Conservation (phyloP, 2,329 filamentous ascomycete genomes). For the Neopestalotiopsis rosae region DNA sequence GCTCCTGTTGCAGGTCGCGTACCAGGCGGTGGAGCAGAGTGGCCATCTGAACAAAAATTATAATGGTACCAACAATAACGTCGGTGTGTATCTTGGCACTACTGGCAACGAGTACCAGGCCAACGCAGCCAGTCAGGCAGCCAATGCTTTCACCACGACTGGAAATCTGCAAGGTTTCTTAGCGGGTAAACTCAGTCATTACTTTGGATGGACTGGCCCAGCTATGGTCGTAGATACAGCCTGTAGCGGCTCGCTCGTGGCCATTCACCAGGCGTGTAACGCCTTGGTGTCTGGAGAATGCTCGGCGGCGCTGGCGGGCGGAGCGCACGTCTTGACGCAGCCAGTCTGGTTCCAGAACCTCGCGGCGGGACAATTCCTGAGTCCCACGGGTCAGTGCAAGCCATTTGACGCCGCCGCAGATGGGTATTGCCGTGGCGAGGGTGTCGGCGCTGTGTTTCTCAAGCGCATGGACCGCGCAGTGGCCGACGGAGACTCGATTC, state of each 20-base stretch:
- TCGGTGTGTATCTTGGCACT: conserved; percentile 46
- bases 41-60: conserved; percentile 34
- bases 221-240: conserved; percentile 34
- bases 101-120: conserved; percentile 44
- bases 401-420: conserved; percentile 46
- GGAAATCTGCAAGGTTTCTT: conserved; percentile 29
- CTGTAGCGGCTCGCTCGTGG: conserved; percentile 40
- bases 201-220: conserved; percentile 39
- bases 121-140: conserved; percentile 42
- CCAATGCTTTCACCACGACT: conserved; percentile 41
- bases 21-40: conserved; percentile 33
- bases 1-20: conserved; percentile 26
- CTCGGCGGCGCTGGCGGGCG: conserved; percentile 37
- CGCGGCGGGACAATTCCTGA: conserved; percentile 32
- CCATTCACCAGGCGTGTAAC: conserved; percentile 40
- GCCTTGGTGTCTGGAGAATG: conserved; percentile 35
- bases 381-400: conserved; percentile 31
- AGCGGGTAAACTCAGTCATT: conserved; percentile 33
- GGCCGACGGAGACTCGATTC: conserved; percentile 48
- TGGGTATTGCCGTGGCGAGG: conserved; percentile 60
- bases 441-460: conserved; percentile 47
- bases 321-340: conserved; percentile 34
- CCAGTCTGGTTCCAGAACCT: conserved; percentile 30
- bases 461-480: conserved; percentile 53
- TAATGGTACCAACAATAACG: conserved; percentile 11